These are phyloP conservation scores for Kalmanozyma brasiliensis DNA, from an alignment of 1,284 basidiomycete genomes.

Conservation along the genomic window DNA sequence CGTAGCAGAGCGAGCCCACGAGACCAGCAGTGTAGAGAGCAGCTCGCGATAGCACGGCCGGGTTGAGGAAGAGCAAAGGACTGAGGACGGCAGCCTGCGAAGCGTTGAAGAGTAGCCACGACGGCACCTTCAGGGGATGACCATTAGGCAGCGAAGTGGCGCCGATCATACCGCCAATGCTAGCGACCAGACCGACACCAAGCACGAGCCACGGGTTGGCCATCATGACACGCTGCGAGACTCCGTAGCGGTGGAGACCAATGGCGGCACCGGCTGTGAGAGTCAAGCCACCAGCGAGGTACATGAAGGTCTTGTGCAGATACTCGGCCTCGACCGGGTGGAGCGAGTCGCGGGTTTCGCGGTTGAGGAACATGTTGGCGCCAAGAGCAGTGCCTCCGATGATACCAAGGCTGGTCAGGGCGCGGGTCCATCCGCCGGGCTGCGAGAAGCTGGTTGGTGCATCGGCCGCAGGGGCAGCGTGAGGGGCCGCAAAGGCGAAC, in stretches of 20 bases:
- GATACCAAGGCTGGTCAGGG: constrained; percentile 60
- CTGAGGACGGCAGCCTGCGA: constrained; percentile 80
- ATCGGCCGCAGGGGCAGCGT: constrained; percentile 49
- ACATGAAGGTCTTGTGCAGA: constrained; percentile 84
- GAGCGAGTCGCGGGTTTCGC: constrained; percentile 60
- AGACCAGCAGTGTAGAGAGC: constrained; percentile 88
- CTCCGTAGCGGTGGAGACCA: constrained; percentile 79
- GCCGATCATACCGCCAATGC: constrained; percentile 69
- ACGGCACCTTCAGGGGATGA: constrained; percentile 67
- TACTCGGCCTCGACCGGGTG: constrained; percentile 68
- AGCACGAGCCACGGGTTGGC: constrained; percentile 86
- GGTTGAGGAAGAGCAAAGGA: constrained; percentile 81
- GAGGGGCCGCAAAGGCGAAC: constrained; percentile 50
- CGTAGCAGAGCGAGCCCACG: constrained; percentile 81
- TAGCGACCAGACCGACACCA: constrained; percentile 77
- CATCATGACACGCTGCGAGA: constrained; percentile 81
- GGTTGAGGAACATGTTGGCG: constrained; percentile 66
- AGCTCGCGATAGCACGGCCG: constrained; percentile 86
- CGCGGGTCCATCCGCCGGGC: constrained; percentile 61
- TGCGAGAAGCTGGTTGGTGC: constrained; percentile 55
- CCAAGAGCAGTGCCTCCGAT: constrained; percentile 64
- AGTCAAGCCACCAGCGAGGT: constrained; percentile 82
- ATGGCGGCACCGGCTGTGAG: constrained; percentile 83
- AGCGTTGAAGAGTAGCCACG: constrained; percentile 77
- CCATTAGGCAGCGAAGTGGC: constrained; percentile 63